Percentiles rank a stretch among this genome's conserved stretches.
Conservation (phyloP, 257 asterid species). For the Solanum rostratum region DNA sequence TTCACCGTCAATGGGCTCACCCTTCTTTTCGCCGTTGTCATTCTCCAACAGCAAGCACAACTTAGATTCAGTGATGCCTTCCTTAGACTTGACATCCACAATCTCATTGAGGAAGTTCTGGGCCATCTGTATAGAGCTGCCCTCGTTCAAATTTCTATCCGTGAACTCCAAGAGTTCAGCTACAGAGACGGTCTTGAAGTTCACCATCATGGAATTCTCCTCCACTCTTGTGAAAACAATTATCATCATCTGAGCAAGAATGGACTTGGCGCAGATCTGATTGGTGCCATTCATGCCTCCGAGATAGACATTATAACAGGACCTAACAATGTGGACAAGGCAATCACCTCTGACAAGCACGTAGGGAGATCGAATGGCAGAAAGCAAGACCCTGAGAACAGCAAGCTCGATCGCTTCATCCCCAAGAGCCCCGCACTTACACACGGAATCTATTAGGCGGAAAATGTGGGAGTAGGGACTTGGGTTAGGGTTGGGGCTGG, state of each 20-base stretch:
- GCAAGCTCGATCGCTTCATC: slow-evolving; percentile 77
- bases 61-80: slow-evolving; percentile 30
- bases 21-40: slow-evolving; percentile 20
- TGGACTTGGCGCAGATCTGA: slow-evolving; percentile 97
- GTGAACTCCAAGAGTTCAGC: slow-evolving; percentile 78
- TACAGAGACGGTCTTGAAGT: slow-evolving; percentile 57
- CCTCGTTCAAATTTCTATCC: slow-evolving; percentile 87
- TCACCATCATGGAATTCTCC: slow-evolving; percentile 46
- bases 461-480: slow-evolving; percentile 33
- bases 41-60: slow-evolving; percentile 26
- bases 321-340: slow-evolving; percentile 72
- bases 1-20: slow-evolving; percentile 20
- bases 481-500: neutral
- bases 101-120: slow-evolving; percentile 72
- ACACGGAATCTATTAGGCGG: slow-evolving; percentile 64
- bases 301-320: slow-evolving; percentile 88
- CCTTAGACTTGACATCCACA: slow-evolving; percentile 68
- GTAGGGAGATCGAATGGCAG: slow-evolving; percentile 79
- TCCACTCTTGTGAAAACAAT: slow-evolving; percentile 78
- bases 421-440: slow-evolving; percentile 59
- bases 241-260: slow-evolving; percentile 94
- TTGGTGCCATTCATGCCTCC: slow-evolving; percentile 94
- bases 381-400: slow-evolving; percentile 65
- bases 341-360: slow-evolving; percentile 65
- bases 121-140: slow-evolving; percentile 73